Conservation (phyloP, 768 basidiomycete genomes). For the Amanita brunnescens region DNA sequence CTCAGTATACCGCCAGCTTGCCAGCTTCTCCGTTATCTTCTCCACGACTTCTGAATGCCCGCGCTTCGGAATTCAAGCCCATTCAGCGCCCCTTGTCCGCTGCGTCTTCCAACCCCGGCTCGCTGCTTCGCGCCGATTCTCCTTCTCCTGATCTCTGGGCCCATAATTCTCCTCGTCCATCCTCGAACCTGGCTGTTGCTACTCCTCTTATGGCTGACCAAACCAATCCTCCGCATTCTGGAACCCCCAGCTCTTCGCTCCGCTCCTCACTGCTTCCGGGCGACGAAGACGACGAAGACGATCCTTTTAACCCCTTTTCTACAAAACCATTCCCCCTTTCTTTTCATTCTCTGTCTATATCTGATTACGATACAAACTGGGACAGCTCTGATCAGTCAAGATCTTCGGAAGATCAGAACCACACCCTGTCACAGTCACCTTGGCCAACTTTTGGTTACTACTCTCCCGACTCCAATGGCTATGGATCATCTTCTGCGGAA, state of each 20-base stretch:
- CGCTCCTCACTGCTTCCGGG: conserved; percentile 54
- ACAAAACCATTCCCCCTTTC: conserved; percentile 40
- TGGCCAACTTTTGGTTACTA: conserved; percentile 15
- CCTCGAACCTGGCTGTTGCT: conserved; percentile 86
- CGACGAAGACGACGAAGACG: conserved; percentile 69
- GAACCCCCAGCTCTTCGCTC: conserved; percentile 62
- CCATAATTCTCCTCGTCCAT: conserved; percentile 58
- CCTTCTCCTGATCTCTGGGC: conserved; percentile 91
- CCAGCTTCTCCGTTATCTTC: conserved; percentile 81
- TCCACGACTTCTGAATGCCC: conserved; percentile 80
- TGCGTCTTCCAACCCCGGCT: conserved; percentile 52
- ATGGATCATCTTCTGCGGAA: conserved; percentile 14
- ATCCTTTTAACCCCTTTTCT: conserved; percentile 76
- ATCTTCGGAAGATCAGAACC: conserved; percentile 42
- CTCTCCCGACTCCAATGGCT: conserved; percentile 14
- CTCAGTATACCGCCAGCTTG: conserved; percentile 71
- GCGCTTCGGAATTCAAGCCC: conserved; percentile 84
- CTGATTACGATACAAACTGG: conserved; percentile 55
- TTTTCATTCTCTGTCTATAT: conserved; percentile 54
- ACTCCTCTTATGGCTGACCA: conserved; percentile 80
- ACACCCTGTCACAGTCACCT: conserved; percentile 20
- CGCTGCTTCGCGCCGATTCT: conserved; percentile 58
- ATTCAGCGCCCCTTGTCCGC: conserved; percentile 74
- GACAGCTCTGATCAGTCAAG: conserved; percentile 42
- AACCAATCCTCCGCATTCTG: conserved; percentile 36